Conservation (phyloP, 768 basidiomycete species). For the Candolleomyces efflorescens region DNA sequence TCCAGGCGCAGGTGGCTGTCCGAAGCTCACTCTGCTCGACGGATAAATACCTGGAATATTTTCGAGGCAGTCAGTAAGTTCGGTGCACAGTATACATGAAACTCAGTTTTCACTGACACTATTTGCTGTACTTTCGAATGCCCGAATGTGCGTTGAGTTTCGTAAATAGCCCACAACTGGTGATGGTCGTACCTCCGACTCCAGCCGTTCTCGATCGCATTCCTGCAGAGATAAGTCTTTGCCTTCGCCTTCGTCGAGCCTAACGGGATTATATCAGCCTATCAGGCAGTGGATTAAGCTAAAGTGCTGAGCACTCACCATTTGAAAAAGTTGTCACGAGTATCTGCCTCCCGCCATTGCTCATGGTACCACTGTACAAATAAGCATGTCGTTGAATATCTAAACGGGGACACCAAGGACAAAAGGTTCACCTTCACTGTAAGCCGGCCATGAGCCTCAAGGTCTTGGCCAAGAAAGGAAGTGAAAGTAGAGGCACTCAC, state of each 20-base stretch:
- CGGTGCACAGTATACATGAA: neutral
- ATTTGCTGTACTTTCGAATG: conserved; percentile 31
- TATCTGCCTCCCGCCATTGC: conserved; percentile 55
- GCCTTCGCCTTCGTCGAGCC: conserved; percentile 62
- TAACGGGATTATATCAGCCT: conserved; percentile 15
- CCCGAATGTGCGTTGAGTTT: neutral
- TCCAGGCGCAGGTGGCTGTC: neutral
- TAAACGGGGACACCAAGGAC: neutral
- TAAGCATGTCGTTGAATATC: neutral
- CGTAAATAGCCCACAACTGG: neutral
- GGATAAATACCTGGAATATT: conserved; percentile 44
- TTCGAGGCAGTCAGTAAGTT: neutral
- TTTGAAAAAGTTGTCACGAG: conserved; percentile 62
- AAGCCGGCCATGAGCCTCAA: neutral
- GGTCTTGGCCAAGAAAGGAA: too few species aligned
- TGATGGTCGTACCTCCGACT: conserved; percentile 43
- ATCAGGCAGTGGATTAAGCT: too few species aligned
- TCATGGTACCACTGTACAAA: conserved; percentile 50
- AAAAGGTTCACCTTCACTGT: conserved; percentile 37
- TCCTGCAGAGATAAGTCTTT: conserved; percentile 52
- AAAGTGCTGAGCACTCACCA: too few species aligned
- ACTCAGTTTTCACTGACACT: conserved; percentile 27
- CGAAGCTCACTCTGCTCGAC: conserved; percentile 46
- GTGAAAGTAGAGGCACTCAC: conserved; percentile 40
- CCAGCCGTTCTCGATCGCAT: conserved; percentile 54